These are phyloP conservation scores for Nakazawaea anatomiae DNA, from an alignment of 805 yeast species.

Conservation along the genomic window DNA sequence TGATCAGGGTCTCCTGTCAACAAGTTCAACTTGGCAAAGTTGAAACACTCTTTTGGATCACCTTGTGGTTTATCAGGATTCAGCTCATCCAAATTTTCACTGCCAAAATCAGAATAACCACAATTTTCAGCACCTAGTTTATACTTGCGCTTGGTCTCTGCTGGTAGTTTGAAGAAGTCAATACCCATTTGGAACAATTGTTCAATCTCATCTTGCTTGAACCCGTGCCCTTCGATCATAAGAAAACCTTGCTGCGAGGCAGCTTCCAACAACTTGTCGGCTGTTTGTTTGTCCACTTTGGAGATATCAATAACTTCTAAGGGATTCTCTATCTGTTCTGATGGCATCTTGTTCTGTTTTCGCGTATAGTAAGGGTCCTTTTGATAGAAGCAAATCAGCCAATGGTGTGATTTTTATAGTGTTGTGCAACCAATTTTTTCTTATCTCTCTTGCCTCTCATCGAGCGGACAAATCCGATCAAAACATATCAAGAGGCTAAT, in stretches of 20 bases:
- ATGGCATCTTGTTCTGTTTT: conserved; percentile 12
- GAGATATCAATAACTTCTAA: conserved; percentile 55
- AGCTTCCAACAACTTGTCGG: conserved; percentile 43
- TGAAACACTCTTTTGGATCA: conserved; percentile 53
- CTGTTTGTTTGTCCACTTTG: conserved; percentile 33
- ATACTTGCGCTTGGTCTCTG: conserved; percentile 25
- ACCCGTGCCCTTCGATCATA: conserved; percentile 45
- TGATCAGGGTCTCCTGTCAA: conserved; percentile 37
- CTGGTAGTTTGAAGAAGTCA: conserved; percentile 21
- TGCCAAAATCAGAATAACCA: conserved; percentile 41
- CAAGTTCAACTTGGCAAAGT: conserved; percentile 52
- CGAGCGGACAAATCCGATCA: too few relatives aligned
- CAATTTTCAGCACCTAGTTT: conserved; percentile 32
- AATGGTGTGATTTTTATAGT: too few relatives aligned
- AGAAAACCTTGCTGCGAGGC: conserved; percentile 47
- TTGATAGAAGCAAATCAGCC: too few relatives aligned
- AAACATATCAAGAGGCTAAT: too few relatives aligned
- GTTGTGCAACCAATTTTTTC: too few relatives aligned
- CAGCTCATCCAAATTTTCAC: conserved; percentile 35
- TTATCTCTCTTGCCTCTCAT: too few relatives aligned
- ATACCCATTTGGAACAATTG: conserved; percentile 27
- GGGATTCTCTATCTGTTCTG: conserved; percentile 32
- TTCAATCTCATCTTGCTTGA: conserved; percentile 35
- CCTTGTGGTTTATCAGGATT: conserved; percentile 29
- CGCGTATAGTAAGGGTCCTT: too few relatives aligned